phyloP scores from a whole-genome alignment of 2,329 filamentous ascomycete species.

The Botryotinia narcissicola region DNA sequence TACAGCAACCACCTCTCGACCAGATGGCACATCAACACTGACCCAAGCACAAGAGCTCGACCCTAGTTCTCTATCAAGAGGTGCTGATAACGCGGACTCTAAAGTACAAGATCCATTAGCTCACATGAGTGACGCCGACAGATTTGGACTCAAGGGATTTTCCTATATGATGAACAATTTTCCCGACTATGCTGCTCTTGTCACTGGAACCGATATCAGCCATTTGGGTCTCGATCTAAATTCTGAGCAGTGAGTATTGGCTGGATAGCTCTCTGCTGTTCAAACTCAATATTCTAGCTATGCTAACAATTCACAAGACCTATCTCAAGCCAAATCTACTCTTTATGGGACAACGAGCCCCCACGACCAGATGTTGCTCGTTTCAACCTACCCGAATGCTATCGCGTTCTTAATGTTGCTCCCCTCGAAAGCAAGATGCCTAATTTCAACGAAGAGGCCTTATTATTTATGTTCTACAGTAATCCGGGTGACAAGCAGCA shows the following conservation, averaged over 20 bases:
- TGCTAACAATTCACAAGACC: constrained; percentile 26
- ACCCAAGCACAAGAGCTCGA: constrained; percentile 29
- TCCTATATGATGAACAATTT: constrained; percentile 59
- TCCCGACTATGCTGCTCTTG: constrained; percentile 59
- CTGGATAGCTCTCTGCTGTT: constrained; percentile 10
- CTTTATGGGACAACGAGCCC: constrained; percentile 58
- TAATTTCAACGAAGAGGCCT: constrained; percentile 66
- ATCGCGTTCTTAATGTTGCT: constrained; percentile 64
- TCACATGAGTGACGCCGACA: constrained; percentile 61
- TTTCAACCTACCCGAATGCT: constrained; percentile 62
- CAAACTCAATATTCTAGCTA: not conserved
- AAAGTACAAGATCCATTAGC: constrained; percentile 56
- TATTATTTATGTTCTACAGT: constrained; percentile 70
- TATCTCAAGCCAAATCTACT: constrained; percentile 60
- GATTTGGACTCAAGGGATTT: constrained; percentile 64
- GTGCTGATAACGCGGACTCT: constrained; percentile 31
- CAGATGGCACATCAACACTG: constrained; percentile 24
- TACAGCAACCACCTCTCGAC: constrained; percentile 23
- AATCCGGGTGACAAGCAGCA: constrained; percentile 62
- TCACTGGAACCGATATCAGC: constrained; percentile 58
- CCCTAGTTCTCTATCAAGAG: constrained; percentile 29
- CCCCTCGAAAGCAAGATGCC: constrained; percentile 63
- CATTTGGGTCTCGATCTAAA: constrained; percentile 57
- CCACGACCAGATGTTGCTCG: constrained; percentile 57
- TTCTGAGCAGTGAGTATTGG: constrained; percentile 54